A percentile compares a stretch with the other conserved stretches of the same genome.
Evolutionary conservation across 2,329 filamentous ascomycete species (phyloP).

Genomic region (Sclerotinia glacialis): DNA sequence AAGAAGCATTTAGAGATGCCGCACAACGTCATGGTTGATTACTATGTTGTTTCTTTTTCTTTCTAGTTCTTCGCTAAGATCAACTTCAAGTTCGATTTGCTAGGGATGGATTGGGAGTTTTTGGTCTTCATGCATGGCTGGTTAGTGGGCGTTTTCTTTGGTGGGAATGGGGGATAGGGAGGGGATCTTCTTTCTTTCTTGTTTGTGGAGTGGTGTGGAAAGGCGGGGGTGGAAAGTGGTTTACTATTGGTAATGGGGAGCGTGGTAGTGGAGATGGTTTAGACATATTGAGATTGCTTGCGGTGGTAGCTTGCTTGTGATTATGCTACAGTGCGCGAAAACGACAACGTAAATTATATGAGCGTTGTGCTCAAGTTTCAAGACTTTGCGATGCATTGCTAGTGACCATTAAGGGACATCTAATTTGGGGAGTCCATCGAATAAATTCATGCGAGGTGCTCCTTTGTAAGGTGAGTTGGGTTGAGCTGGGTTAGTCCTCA

Average conservation of each 20-base stretch:
- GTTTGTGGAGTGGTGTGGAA: neutral
- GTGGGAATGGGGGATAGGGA: neutral
- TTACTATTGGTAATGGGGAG: neutral
- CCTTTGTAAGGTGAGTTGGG: neutral
- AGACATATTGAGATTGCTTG: neutral
- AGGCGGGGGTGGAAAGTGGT: neutral
- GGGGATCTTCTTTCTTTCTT: neutral
- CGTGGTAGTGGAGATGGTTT: neutral
- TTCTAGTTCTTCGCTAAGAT: slow-evolving; percentile 11
- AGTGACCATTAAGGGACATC: neutral
- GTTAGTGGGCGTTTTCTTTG: slow-evolving; percentile 7
- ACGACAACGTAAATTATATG: neutral
- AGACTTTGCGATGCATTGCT: neutral
- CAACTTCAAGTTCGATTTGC: neutral
- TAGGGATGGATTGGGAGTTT: slow-evolving; percentile 13
- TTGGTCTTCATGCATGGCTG: slow-evolving; percentile 19
- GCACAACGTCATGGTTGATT: slow-evolving; percentile 37
- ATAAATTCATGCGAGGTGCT: neutral
- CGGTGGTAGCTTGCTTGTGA: neutral
- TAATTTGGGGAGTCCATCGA: neutral
- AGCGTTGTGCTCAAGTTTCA: neutral
- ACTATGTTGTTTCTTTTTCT: neutral
- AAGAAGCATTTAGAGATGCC: slow-evolving; percentile 85
- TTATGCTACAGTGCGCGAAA: slow-evolving; percentile 1
- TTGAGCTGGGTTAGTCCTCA: too few relatives aligned